These are phyloP conservation scores for Glutinoglossum americanum DNA, from an alignment of 495 filamentous ascomycete species.

Conservation along the genomic window DNA sequence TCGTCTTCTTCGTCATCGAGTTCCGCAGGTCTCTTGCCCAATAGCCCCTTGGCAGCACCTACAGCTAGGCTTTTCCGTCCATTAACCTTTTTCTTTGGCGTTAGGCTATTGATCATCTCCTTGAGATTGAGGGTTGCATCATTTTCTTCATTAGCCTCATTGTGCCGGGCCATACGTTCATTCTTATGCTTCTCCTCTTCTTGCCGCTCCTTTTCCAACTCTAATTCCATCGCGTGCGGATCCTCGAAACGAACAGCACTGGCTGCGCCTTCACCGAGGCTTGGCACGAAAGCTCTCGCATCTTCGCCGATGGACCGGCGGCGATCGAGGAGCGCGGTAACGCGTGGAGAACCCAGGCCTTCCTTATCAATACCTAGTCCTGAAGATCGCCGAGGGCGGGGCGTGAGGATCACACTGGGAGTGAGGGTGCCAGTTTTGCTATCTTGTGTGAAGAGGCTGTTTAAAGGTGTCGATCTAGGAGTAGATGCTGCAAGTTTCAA, in stretches of 20 bases:
- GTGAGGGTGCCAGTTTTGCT: conserved; percentile 33
- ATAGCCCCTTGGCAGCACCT: conserved; percentile 48
- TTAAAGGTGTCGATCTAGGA: conserved; percentile 15
- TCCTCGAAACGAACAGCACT: conserved; percentile 40
- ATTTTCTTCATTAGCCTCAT: conserved; percentile 12
- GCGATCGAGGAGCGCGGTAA: conserved; percentile 51
- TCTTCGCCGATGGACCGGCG: conserved; percentile 49
- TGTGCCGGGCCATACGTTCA: conserved; percentile 28
- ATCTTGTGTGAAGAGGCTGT: conserved; percentile 37
- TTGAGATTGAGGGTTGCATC: conserved; percentile 26
- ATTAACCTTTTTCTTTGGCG: conserved; percentile 51
- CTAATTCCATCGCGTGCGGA: conserved; percentile 40
- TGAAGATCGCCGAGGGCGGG: conserved; percentile 38
- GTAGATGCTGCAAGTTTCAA: conserved; percentile 17
- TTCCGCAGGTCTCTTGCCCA: conserved; percentile 55
- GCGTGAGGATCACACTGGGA: conserved; percentile 42
- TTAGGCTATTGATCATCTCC: conserved; percentile 58
- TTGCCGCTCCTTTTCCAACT: conserved; percentile 45
- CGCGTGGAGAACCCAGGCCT: conserved; percentile 58
- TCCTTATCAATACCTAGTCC: conserved; percentile 54
- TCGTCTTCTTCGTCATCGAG: conserved; percentile 48
- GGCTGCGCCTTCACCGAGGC: conserved; percentile 13
- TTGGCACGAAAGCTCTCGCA: conserved; percentile 37
- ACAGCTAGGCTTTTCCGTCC: conserved; percentile 58
- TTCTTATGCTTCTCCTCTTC: conserved; percentile 41